Evolutionary conservation across 1,284 basidiomycete species (phyloP).

Genomic region (Testicularia cyperi): DNA sequence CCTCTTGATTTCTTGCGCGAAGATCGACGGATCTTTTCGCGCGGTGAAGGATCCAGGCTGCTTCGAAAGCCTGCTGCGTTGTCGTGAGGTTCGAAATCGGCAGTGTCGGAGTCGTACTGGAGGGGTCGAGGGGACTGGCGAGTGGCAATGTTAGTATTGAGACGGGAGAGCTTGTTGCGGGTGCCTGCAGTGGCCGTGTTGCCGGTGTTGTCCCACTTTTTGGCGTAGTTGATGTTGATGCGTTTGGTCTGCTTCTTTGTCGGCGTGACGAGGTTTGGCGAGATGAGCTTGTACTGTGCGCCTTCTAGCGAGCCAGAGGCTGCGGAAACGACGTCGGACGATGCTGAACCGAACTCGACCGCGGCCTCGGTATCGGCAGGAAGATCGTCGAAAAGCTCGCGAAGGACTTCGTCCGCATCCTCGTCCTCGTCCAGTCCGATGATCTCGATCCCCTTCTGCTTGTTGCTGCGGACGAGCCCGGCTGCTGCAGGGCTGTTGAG

Average conservation of each 20-base stretch:
- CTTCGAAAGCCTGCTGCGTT: constrained; percentile 5
- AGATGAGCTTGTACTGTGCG: constrained; percentile 10
- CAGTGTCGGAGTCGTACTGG: too few species aligned
- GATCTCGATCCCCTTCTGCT: not conserved
- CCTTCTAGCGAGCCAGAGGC: too few species aligned
- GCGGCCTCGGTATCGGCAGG: not conserved
- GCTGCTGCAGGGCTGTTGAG: not conserved
- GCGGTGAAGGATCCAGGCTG: constrained; percentile 1
- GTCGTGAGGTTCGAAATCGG: too few species aligned
- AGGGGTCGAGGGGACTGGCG: constrained; percentile 1
- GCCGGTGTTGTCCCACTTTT: constrained; percentile 12
- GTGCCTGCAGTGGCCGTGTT: too few species aligned
- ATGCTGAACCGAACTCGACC: constrained; percentile 2
- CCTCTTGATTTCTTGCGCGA: constrained; percentile 22
- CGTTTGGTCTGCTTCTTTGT: constrained; percentile 22
- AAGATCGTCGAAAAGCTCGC: constrained; percentile 15
- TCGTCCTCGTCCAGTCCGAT: constrained; percentile 3
- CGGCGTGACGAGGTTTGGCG: constrained; percentile 29
- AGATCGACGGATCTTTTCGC: constrained; percentile 3
- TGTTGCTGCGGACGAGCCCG: too few species aligned
- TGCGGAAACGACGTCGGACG: not conserved
- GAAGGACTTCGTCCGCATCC: constrained; percentile 17
- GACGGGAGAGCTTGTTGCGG: constrained; percentile 1
- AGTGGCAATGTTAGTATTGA: constrained; percentile 3
- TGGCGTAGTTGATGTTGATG: constrained; percentile 19